Evolutionary conservation across 768 basidiomycete species (phyloP).

Genomic region (Daedaleopsis nitida): DNA sequence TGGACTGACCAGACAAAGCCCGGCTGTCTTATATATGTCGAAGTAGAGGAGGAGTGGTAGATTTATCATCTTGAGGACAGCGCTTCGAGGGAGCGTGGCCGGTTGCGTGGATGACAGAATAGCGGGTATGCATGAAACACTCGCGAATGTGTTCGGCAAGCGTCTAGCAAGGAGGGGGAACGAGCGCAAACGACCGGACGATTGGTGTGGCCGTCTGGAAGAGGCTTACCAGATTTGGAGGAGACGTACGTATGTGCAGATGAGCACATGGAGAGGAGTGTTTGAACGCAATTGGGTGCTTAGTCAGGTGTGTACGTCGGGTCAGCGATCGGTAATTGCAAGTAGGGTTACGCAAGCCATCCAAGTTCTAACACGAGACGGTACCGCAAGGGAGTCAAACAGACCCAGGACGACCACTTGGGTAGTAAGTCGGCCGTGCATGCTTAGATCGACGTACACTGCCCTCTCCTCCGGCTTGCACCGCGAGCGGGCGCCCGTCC

Average conservation of each 20-base stretch:
- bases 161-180: not conserved
- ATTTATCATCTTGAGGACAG: not conserved
- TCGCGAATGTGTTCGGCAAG: not conserved
- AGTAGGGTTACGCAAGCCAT: not conserved
- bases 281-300: not conserved
- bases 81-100: not conserved
- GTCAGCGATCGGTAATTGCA: not conserved
- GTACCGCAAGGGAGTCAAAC: not conserved
- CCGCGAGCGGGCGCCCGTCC: not conserved
- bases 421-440: not conserved
- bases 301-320: not conserved
- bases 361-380: not conserved
- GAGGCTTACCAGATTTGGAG: not conserved
- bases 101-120: not conserved
- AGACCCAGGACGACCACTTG: too few relatives aligned
- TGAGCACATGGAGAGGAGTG: not conserved
- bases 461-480: not conserved
- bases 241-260: not conserved
- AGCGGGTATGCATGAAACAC: not conserved
- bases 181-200: not conserved
- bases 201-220: not conserved
- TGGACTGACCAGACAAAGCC: not conserved
- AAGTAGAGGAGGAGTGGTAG: not conserved
- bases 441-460: not conserved
- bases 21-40: slow-evolving; percentile 1